These are phyloP conservation scores for Scleroderma citrinum DNA, from an alignment of 768 basidiomycete genomes.

Conservation along the genomic window DNA sequence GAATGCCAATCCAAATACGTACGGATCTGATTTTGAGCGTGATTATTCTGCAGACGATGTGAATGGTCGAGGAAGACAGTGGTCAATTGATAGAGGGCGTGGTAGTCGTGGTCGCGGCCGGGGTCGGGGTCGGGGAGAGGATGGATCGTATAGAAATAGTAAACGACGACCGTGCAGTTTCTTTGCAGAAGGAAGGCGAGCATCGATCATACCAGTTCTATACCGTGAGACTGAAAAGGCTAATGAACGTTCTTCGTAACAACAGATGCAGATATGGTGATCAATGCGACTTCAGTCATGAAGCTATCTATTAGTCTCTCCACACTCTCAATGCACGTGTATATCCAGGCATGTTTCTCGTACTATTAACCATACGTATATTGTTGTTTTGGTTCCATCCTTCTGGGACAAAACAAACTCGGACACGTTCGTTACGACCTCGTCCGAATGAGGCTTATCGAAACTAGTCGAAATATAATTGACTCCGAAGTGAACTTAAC, in stretches of 20 bases:
- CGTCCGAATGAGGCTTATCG: neutral
- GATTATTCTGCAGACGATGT: slow-evolving; percentile 41
- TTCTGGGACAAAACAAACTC: neutral
- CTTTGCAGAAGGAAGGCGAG: slow-evolving; percentile 90
- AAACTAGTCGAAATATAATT: neutral
- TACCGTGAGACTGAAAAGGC: slow-evolving; percentile 24
- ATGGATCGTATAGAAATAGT: slow-evolving; percentile 67
- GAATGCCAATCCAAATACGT: slow-evolving; percentile 36
- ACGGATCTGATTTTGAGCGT: slow-evolving; percentile 44
- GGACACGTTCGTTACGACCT: neutral
- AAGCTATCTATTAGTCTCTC: slow-evolving; percentile 33
- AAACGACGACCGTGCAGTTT: slow-evolving; percentile 89
- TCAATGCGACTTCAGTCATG: slow-evolving; percentile 82
- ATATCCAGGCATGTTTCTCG: neutral
- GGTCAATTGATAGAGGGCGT: slow-evolving; percentile 42
- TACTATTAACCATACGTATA: neutral
- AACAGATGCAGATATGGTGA: slow-evolving; percentile 86
- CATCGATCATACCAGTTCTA: slow-evolving; percentile 39
- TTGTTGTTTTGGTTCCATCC: neutral
- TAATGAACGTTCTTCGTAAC: slow-evolving; percentile 39
- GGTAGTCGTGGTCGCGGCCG: slow-evolving; percentile 54
- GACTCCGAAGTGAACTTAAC: neutral
- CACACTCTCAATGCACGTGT: neutral
- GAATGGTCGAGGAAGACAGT: slow-evolving; percentile 40
- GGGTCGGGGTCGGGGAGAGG: slow-evolving; percentile 50